Base-by-base conservation (phyloP, 768 basidiomycete species). In the Paxillus ammoniavirescens region DNA sequence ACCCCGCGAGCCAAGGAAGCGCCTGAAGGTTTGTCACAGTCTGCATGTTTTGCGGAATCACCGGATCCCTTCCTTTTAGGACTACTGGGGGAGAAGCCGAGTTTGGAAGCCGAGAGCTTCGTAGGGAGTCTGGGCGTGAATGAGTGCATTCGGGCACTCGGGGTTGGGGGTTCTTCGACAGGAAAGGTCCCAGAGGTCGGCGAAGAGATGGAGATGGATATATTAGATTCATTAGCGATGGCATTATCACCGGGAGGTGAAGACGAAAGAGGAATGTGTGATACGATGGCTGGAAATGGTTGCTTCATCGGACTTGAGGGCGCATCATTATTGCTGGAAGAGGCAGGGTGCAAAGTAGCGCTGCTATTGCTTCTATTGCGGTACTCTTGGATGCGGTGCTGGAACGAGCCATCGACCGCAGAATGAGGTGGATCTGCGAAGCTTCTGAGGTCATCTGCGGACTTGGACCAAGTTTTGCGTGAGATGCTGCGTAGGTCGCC, bases 381-480 rank as follows among this genome's bases (percentile, higher is more conserved):
- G 64, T 92, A 91, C 53, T 84, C 38, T 77, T 81, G 58, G 86
- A 79, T 62, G 77, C 70, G 82, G 49, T 84, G 80, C 40, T 87
- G 83, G 58, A 89, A 73, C 17, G 76, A 74, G 6, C 76, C 59
- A 42, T 80, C 78, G 48, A 78, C 61, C n/a, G 72, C 72, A 36
- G 71, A 61, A 52, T 54, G 59, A 26, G 67, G 67, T 12, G 60
- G 68, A 37, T 65, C 62, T 13, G 76, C 75, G 46, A 83, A 70
- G 65, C 80, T 82, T 61, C 82, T 79, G 47, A 92, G 77, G 66
- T 93, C 90, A 64, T 92, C 90, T 18, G 82, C 89, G 6, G 88
- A 91, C 64, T 76, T 83, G 23, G 89, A 90, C 90, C 90, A 92
- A 12, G 78, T 79, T 65, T 82, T 86, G 61, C 82, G 79, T 1